A percentile compares a stretch with the other conserved stretches of the same genome.
These are phyloP conservation scores for Russula sp. DNA, from an alignment of 768 basidiomycete genomes.

Conservation along the genomic window DNA sequence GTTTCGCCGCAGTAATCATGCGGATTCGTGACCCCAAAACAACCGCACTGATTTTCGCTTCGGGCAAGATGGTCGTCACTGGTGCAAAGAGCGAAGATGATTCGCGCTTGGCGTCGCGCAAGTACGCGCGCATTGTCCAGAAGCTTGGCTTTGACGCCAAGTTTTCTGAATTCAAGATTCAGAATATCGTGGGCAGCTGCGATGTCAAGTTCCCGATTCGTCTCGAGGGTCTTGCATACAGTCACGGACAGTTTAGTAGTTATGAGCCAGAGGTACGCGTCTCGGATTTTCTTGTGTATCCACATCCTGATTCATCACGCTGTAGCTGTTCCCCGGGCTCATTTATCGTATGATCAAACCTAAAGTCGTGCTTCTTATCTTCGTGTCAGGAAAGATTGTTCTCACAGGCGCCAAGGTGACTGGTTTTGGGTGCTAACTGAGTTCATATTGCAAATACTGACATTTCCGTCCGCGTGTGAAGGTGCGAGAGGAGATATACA, in stretches of 20 bases:
- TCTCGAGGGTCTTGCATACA: conserved; percentile 94
- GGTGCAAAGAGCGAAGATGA: conserved; percentile 99
- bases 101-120: conserved; percentile 92
- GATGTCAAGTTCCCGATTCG: conserved; percentile 99
- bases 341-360: conserved; percentile 99
- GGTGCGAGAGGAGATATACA: conserved; percentile 99
- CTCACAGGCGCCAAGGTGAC: conserved; percentile 97
- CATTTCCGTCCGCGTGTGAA: conserved; percentile 43
- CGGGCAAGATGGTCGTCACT: conserved; percentile 99
- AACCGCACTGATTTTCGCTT: conserved; percentile 98
- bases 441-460: conserved; percentile 37
- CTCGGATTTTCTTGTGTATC: background rate
- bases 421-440: conserved; percentile 17
- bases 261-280: conserved; percentile 91
- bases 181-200: conserved; percentile 97
- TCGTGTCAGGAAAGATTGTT: conserved; percentile 99
- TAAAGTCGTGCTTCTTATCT: conserved; percentile 97
- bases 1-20: conserved; percentile 99
- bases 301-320: background rate
- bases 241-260: conserved; percentile 96
- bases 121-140: conserved; percentile 98
- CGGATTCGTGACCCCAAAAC: conserved; percentile 99
- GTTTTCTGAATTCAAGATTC: conserved; percentile 99
- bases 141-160: conserved; percentile 99
- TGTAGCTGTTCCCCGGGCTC: conserved; percentile 92